phyloP scores from a whole-genome alignment of 202 grass and related monocot species.

The Musa balbisiana region DNA sequence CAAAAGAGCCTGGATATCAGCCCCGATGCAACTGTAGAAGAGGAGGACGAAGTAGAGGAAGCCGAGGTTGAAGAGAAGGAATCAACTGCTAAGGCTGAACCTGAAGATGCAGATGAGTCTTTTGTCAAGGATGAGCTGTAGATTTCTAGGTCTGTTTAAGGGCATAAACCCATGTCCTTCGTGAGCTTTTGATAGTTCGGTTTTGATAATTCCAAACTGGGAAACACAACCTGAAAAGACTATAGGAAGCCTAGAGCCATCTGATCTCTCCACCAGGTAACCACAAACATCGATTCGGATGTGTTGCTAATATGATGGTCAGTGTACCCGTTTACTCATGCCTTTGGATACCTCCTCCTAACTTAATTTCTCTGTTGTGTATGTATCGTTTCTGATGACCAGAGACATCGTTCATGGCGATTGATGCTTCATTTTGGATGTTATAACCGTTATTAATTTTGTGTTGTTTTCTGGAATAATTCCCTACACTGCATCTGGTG shows the following conservation, averaged over 20 bases:
- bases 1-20: slow-evolving; percentile 91
- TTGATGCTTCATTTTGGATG: no score
- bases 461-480: no score
- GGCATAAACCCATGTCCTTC: neutral
- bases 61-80: slow-evolving; percentile 60
- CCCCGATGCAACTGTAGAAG: slow-evolving; percentile 43
- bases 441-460: no score
- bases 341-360: no score
- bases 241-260: neutral
- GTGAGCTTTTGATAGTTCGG: neutral
- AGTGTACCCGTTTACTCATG: neutral
- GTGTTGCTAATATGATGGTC: slow-evolving; percentile 8
- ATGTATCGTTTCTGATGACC: neutral
- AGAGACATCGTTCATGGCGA: no score
- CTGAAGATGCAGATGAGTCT: slow-evolving; percentile 4
- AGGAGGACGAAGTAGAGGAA: slow-evolving; percentile 69
- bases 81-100: slow-evolving; percentile 14
- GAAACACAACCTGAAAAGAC: neutral
- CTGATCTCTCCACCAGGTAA: neutral
- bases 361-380: no score
- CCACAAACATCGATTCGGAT: neutral
- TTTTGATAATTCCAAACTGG: neutral
- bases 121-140: slow-evolving; percentile 83
- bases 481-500: no score
- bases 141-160: neutral